phyloP scores from a whole-genome alignment of 106 monocot species.

The Dioscorea dumetorum region DNA sequence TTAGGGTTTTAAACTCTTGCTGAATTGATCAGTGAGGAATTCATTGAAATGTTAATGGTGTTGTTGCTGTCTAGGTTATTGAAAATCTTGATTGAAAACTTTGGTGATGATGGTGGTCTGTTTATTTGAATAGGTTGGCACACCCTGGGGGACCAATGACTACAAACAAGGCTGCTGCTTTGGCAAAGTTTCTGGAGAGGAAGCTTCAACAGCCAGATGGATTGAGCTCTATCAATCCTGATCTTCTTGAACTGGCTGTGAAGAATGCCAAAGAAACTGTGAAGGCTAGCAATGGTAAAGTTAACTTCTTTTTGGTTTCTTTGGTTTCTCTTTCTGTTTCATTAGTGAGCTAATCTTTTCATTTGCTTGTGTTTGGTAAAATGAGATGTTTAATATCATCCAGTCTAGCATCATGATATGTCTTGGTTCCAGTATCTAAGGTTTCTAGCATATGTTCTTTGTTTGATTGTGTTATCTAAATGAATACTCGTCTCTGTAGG shows the following conservation, averaged over 20 bases:
- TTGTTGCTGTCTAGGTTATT: too few relatives aligned
- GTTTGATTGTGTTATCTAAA: too few relatives aligned
- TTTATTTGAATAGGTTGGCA: conserved; percentile 45
- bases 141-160: conserved; percentile 88
- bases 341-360: too few relatives aligned
- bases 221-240: conserved; percentile 65
- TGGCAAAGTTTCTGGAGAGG: conserved; percentile 94
- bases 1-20: too few relatives aligned
- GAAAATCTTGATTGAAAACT: too few relatives aligned
- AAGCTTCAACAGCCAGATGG: conserved; percentile 95
- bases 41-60: too few relatives aligned
- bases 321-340: background rate
- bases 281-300: conserved; percentile 37
- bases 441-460: too few relatives aligned
- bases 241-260: conserved; percentile 77
- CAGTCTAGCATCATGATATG: background rate
- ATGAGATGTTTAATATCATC: background rate
- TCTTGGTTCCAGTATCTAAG: background rate
- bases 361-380: background rate
- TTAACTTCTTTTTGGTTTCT: background rate
- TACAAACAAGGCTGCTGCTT: conserved; percentile 95
- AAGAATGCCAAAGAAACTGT: conserved; percentile 88
- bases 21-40: too few relatives aligned
- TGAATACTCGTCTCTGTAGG: too few relatives aligned
- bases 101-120: too few relatives aligned